phyloP scores from a whole-genome alignment of 176 grass and related monocot genomes.

The Eremochloa ophiuroides region DNA sequence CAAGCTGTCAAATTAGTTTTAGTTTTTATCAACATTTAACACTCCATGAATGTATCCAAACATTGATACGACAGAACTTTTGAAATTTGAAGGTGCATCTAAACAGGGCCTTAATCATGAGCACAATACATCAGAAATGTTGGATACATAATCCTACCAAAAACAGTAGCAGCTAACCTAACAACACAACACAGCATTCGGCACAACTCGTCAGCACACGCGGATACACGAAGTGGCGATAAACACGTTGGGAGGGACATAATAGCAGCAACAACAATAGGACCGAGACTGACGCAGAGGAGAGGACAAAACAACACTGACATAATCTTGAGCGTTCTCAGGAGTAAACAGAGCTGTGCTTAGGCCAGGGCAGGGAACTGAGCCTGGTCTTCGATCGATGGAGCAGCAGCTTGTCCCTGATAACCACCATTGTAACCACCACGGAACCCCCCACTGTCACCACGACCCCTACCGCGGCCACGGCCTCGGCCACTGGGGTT shows the following conservation, averaged over 20 bases:
- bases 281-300: background rate
- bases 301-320: background rate
- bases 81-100: too few species aligned
- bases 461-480: constrained; percentile 43
- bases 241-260: too few species aligned
- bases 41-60: too few species aligned
- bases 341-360: background rate
- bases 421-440: constrained; percentile 34
- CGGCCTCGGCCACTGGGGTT: constrained; percentile 19
- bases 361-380: constrained; percentile 48
- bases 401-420: constrained; percentile 25
- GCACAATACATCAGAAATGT: background rate
- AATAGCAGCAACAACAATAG: background rate
- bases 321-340: background rate
- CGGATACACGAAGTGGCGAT: too few species aligned
- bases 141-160: background rate
- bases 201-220: too few species aligned
- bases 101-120: too few species aligned
- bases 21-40: too few species aligned
- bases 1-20: too few species aligned
- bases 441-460: constrained; percentile 21
- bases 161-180: background rate
- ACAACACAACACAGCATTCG: constrained; percentile 18
- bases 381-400: constrained; percentile 53
- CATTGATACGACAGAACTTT: too few species aligned